A percentile compares a stretch with the other conserved stretches of the same genome.
phyloP scores from a whole-genome alignment of 2,329 filamentous ascomycete genomes.

The Allantophomopsis lycopodina region DNA sequence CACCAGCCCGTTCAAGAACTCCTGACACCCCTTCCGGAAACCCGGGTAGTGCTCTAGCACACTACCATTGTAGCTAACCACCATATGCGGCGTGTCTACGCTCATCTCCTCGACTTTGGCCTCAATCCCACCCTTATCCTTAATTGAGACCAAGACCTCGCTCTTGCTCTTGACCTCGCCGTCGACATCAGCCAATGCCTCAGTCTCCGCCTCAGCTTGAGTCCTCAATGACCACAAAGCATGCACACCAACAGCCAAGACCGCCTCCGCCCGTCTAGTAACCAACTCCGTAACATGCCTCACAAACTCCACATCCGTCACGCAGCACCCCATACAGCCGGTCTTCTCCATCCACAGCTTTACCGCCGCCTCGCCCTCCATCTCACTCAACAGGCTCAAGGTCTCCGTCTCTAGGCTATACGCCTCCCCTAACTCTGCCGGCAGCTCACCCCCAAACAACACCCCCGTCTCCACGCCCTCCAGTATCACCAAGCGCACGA shows the following conservation, averaged over 20 bases:
- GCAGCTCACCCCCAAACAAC: slow-evolving; percentile 40
- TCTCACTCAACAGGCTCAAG: no score
- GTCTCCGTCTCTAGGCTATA: slow-evolving; percentile 46
- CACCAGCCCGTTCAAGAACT: slow-evolving; percentile 46
- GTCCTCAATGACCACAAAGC: slow-evolving; percentile 43
- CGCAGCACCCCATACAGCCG: no score
- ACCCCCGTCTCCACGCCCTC: slow-evolving; percentile 42
- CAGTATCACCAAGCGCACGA: slow-evolving; percentile 40
- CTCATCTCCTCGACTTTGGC: no score
- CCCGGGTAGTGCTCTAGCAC: slow-evolving; percentile 68
- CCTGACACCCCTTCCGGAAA: slow-evolving; percentile 49
- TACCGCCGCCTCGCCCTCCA: no score
- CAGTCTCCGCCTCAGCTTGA: slow-evolving; percentile 24
- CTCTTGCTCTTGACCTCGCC: no score
- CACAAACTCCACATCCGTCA: slow-evolving; percentile 34
- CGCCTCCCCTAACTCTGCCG: slow-evolving; percentile 32
- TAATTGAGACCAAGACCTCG: no score
- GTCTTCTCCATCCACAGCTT: no score
- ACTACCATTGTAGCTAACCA: slow-evolving; percentile 67
- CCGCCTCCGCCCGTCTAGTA: slow-evolving; percentile 41
- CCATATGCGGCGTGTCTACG: slow-evolving; percentile 22
- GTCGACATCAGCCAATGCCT: no score
- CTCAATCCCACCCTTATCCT: no score
- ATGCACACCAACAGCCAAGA: slow-evolving; percentile 44
- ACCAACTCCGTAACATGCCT: slow-evolving; percentile 38